Evolutionary conservation across 306 rosid species (phyloP).

Genomic region (Fagus crenata): DNA sequence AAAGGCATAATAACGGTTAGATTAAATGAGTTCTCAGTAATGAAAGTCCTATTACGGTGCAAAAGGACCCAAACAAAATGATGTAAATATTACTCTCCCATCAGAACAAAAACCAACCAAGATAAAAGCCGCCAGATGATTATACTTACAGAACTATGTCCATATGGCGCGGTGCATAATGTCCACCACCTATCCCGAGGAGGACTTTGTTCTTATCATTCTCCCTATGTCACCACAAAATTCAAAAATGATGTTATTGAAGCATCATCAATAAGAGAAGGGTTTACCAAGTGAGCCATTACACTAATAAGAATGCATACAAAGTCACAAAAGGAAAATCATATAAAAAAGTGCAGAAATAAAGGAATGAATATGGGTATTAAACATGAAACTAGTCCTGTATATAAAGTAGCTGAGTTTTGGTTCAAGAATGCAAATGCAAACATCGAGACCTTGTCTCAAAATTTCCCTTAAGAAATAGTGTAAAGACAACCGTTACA

Average conservation of each 20-base stretch:
- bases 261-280: constrained; percentile 3
- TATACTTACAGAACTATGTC: constrained; percentile 72
- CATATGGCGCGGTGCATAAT: constrained; percentile 93
- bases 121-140: not conserved
- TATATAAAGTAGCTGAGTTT: constrained; percentile 12
- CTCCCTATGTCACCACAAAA: constrained; percentile 51
- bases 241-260: constrained; percentile 17
- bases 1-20: not conserved
- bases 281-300: not conserved
- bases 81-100: not conserved
- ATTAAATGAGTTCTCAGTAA: not conserved
- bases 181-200: constrained; percentile 96
- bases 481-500: not conserved
- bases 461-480: not conserved
- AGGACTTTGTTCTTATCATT: constrained; percentile 69
- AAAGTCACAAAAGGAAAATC: not conserved
- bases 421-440: not conserved
- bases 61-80: not conserved
- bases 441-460: not conserved
- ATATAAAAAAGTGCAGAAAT: constrained; percentile 12
- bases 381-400: constrained; percentile 16
- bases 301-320: not conserved
- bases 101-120: not conserved
- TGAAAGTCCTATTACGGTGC: not conserved
- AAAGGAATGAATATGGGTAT: not conserved